Percentiles rank a stretch among this genome's conserved stretches.
Evolutionary conservation across 805 yeast species (phyloP).

Genomic region (Metschnikowia arizonensis): DNA sequence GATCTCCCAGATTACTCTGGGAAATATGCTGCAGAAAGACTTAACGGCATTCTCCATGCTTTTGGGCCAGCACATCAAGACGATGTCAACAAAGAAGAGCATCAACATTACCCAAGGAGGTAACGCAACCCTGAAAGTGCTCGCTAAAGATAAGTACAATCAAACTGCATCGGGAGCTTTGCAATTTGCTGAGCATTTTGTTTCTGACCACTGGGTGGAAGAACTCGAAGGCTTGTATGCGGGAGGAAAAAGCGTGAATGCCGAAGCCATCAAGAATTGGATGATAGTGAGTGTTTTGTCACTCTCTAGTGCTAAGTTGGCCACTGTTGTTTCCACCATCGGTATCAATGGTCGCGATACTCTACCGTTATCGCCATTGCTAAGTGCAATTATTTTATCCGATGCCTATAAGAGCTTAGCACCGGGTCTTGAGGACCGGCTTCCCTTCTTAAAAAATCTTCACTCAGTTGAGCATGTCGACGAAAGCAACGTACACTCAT

Average conservation of each 20-base stretch:
- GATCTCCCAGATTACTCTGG: constrained; percentile 42
- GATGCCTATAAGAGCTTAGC: constrained; percentile 41
- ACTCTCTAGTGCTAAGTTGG: constrained; percentile 40
- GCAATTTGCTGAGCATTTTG: constrained; percentile 52
- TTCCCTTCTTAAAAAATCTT: constrained; percentile 41
- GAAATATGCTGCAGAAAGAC: constrained; percentile 44
- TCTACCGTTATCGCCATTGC: constrained; percentile 48
- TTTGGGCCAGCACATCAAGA: constrained; percentile 39
- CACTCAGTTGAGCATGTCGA: constrained; percentile 6
- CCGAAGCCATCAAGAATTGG: constrained; percentile 43
- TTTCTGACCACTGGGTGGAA: constrained; percentile 55
- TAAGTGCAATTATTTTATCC: constrained; percentile 51
- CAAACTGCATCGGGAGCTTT: constrained; percentile 18
- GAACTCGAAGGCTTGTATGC: constrained; percentile 54
- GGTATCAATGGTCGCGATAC: constrained; percentile 41
- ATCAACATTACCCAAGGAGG: constrained; percentile 16
- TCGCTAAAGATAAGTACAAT: constrained; percentile 21
- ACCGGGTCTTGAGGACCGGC: constrained; percentile 50
- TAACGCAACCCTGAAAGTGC: constrained; percentile 18
- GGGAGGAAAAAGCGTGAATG: constrained; percentile 52
- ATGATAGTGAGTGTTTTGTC: constrained; percentile 52
- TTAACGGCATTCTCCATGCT: constrained; percentile 43
- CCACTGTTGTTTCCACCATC: constrained; percentile 38
- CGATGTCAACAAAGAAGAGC: constrained; percentile 17
- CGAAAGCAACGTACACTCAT: constrained; percentile 36